Evolutionary conservation across 2,329 filamentous ascomycete species (phyloP), one percentile per base, ranked within the genome.

Genomic region (Elsinoe batatas): DNA sequence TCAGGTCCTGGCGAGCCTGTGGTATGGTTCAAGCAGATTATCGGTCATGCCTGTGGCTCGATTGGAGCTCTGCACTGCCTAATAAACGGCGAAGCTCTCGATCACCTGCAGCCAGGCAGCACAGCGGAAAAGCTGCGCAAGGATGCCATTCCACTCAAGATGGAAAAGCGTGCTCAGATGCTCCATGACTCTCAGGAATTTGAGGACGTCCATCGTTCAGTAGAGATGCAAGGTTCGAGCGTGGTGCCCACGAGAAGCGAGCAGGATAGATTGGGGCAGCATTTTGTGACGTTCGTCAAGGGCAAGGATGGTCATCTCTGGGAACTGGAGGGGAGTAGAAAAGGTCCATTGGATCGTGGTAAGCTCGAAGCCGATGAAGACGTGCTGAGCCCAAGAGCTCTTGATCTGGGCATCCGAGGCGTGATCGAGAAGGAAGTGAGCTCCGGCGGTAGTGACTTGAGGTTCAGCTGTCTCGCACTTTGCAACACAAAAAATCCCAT

Each of bases 1-100:
- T 72, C 62, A 17, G 79, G 79, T 18, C 64, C 69, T 0, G 60
- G 69, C 1, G 78, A 82, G 57, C 77, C 78, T 0, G 73, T 81
- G 3, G 67, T 81, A 18, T 83, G 79, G 79, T 80, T 79, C 65
- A 74, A 72, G 58, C 80, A 83, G 61, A 82, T 76, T 1, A 81
- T 82, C 56, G 72, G 75, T 13, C 71, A 82, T 61, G 77, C 79
- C 0, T 83, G 80, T 61, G 80, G 80, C 0, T 68, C 77, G n/a
- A 81, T 82, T 58, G 79, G 75, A 1, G 65, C 82, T 1, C 65
- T 82, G 2, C 80, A 83, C 62, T 71, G 72, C 58, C 61, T 81
- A 18, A 68, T 72, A 47, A 83, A 82, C 62, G 73, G 76, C 13
- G 66, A 69, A 2, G 73, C 72, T 2, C 65, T 65, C 18, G 63